Base-by-base conservation (phyloP, 208 protist species). In the Crithidia bombi region DNA sequence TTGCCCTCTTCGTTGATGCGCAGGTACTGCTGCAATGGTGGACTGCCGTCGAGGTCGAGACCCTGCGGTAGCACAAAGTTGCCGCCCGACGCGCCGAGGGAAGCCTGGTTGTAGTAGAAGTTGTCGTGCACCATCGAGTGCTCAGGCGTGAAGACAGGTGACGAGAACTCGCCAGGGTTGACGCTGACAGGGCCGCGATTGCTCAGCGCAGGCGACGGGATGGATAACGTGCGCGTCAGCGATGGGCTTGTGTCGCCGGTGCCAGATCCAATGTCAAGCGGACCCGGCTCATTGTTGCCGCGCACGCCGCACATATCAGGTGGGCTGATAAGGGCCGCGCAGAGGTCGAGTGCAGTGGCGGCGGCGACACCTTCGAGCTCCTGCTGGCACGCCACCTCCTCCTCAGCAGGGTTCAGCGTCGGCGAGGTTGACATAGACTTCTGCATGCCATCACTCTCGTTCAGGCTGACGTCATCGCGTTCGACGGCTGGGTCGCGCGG, bases 1-100 rank as follows among this genome's bases (percentile, higher is more conserved):
- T 82, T 90, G 36, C 90, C 90, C 35, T 87, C 79, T 19, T 88
- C 82, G 66, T 92, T 95, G 75, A 95, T 91, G 47, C 90, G 85
- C 36, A 95, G 67, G 62, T 85, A 92, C 75, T 95, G 90, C 63
- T 90, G 84, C 38, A 71, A 62, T 23, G 83, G 73, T 14, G 77
- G 61, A 19, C n/a, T 43, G 6, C 58, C 67, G 32, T 79, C 65
- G 28, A 83, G 49, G 63, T 75, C 41, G 32, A 79, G 69, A 28
- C 83, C 81, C 4, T 71, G 39, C 1, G 90, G 90, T n/a, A 92
- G 70, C 15, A 95, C 79, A 79, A 95, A 95, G 61, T 80, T 79
- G 50, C 90, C 90, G 21, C 81, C 90, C 11, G 86, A 91, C 3
- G 79, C 57, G 6, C 90, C 90, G 12, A 89, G 74, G 23, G 73